Base-by-base conservation (phyloP, 768 basidiomycete species). In the Leccinellum luteum region DNA sequence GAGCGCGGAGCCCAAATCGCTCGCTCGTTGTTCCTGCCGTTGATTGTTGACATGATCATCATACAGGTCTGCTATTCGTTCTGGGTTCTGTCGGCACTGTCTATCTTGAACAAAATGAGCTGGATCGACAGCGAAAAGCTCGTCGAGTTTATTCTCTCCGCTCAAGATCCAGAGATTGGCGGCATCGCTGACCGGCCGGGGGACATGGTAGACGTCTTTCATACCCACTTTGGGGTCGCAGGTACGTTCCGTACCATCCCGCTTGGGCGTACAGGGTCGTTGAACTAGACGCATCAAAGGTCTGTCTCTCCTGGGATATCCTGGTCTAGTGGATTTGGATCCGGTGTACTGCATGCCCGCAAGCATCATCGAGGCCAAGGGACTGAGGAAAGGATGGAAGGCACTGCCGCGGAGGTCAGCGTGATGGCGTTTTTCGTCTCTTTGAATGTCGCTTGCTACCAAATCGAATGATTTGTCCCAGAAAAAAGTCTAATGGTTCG, bases 281-380 rank as follows among this genome's bases (percentile, higher is more conserved):
- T 60, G 51, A 61, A 59, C 19, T 21, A 27, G 12, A 25, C 27
- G n/a, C 19, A n/a, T 38, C 12, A 10, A 17, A 66, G 94, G 94
- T 1, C 79, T 99, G 28, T 94, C 94, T 0, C 76, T 98, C 15
- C 78, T 98, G 13, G 92, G 93, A 17, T 95, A 94, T 66, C 89
- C 91, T 0, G 88, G 85, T 2, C 73, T 99, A 21, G 78, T 84
- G 15, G 91, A 93, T 62, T 74, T 98, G 43, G 97, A 98, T 69
- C 96, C 96, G 0, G 88, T 97, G 21, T 97, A 94, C 67, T 98
- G 96, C 75, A 94, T 98, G 94, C 96, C 94, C 8, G 88, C 88
- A 1, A 69, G 69, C 12, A 64, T 94, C 8, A 91, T 93, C 44
- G 85, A 89, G 68, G 72, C 71, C 34, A 81, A 73, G 72, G 93